A percentile compares a stretch with the other conserved stretches of the same genome.
These are phyloP conservation scores for Sodiomyces alkalinus DNA, from an alignment of 2,329 filamentous ascomycete species.

Conservation along the genomic window DNA sequence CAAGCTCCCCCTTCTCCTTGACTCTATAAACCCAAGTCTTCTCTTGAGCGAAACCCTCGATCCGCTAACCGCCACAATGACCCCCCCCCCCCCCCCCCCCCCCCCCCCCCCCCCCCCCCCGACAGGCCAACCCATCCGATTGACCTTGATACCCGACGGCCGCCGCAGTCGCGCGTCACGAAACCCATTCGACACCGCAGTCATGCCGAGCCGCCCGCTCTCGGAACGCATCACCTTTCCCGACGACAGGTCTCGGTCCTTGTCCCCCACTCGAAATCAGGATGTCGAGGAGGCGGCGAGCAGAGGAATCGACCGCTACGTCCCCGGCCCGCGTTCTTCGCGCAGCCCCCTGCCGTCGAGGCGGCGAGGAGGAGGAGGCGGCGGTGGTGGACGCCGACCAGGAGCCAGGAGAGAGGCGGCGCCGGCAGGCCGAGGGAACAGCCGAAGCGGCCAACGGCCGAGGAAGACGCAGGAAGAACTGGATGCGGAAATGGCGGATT, in stretches of 20 bases:
- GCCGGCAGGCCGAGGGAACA: slow-evolving; percentile 22
- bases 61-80: slow-evolving; percentile 1
- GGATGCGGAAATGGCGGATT: slow-evolving; percentile 94
- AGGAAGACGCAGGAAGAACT: slow-evolving; percentile 85
- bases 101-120: too few species aligned
- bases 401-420: slow-evolving; percentile 28
- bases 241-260: slow-evolving; percentile 45
- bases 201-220: slow-evolving; percentile 39
- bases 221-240: slow-evolving; percentile 45
- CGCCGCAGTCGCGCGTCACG: slow-evolving; percentile 19
- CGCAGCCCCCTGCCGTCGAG: slow-evolving; percentile 44
- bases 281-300: slow-evolving; percentile 43
- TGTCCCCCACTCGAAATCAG: slow-evolving; percentile 30
- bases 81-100: too few species aligned
- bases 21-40: background rate
- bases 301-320: slow-evolving; percentile 63
- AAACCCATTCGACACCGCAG: slow-evolving; percentile 41
- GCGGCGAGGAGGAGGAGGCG: slow-evolving; percentile 24
- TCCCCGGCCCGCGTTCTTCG: slow-evolving; percentile 46
- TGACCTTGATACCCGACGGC: slow-evolving; percentile 47
- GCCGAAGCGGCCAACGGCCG: slow-evolving; percentile 36
- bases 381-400: slow-evolving; percentile 32
- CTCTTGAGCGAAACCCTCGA: too few species aligned
- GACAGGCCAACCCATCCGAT: slow-evolving; percentile 63
- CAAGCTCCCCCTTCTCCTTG: slow-evolving; percentile 13